Evolutionary conservation across 1,139 yeast genomes (phyloP), one percentile per base, ranked within the genome.

Genomic region (Pichia sp.): DNA sequence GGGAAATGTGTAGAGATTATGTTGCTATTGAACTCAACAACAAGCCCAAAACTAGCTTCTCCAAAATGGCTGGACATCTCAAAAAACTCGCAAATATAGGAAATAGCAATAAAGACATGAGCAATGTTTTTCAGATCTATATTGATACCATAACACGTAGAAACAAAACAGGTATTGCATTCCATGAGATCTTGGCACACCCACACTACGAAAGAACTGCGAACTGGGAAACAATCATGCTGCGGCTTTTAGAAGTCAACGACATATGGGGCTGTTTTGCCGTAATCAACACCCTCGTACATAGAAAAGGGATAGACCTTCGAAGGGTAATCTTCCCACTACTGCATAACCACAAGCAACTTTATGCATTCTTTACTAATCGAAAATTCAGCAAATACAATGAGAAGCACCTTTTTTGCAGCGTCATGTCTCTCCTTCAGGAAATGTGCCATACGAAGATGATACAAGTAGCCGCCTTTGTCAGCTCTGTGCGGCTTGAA

Each of bases 201-300:
- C 15, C 16, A 19, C 31, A 49, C 3, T 19, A 49, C 4, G 46
- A 23, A 15, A 34, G 26, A 8, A 10, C 44, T 0, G 48, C 41
- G 10, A 40, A 15, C 6, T 53, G 56, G 54, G 10, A 13, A 8
- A n/a, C 15, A 4, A 7, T 55, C 1, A 16, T 55, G 10, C 29
- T 31, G 5, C 29, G 34, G 16, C 38, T 43, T 4, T 10, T 55
- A 5, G 7, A 41, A 10, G 15, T 19, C 3, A 41, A 41, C 8
- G 30, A 50, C 4, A 42, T 52, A 8, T 52, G 52, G 54, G 13
- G 11, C 15, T 49, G 47, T 2, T 29, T 52, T 32, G 55, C 57
- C 7, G 31, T 53, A 2, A 4, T 55, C 5, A 53, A 55, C 32
- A 13, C 26, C 8, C 11, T 53, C 2, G 32, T 10, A 8, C 11